phyloP scores from a whole-genome alignment of 169 alveolate species.

The Plasmodium fragile region DNA sequence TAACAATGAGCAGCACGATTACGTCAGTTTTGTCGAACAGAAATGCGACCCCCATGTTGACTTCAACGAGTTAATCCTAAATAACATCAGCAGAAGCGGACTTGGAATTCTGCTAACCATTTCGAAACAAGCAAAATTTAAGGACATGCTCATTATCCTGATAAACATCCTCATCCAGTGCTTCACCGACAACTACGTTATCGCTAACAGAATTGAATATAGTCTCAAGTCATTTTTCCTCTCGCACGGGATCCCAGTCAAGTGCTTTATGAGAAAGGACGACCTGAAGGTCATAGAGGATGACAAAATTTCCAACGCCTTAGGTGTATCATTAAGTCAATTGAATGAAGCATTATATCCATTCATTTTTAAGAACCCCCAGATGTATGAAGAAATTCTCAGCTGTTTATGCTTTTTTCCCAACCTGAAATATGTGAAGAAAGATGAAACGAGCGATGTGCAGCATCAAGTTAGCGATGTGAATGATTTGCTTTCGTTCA shows the following conservation, averaged over 20 bases:
- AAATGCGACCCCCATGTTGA: constrained; percentile 9
- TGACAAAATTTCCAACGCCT: constrained; percentile 24
- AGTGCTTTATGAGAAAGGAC: constrained; percentile 50
- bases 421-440: constrained; percentile 57
- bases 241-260: constrained; percentile 54
- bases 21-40: background rate
- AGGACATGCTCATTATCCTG: constrained; percentile 70
- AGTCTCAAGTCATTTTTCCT: constrained; percentile 27
- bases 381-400: constrained; percentile 70
- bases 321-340: constrained; percentile 69
- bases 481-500: background rate
- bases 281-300: constrained; percentile 60
- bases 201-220: constrained; percentile 61
- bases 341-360: constrained; percentile 73
- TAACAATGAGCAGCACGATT: background rate
- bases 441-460: background rate
- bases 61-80: constrained; percentile 52
- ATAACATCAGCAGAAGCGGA: constrained; percentile 62
- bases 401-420: constrained; percentile 67
- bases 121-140: constrained; percentile 70
- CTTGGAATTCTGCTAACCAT: constrained; percentile 71
- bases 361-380: constrained; percentile 74
- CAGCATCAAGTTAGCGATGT: background rate
- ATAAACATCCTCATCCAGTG: constrained; percentile 72
- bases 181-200: constrained; percentile 73